A percentile compares a stretch with the other conserved stretches of the same genome.
Conservation (phyloP, 345 rosid genomes). For the Eutrema yunnanense region DNA sequence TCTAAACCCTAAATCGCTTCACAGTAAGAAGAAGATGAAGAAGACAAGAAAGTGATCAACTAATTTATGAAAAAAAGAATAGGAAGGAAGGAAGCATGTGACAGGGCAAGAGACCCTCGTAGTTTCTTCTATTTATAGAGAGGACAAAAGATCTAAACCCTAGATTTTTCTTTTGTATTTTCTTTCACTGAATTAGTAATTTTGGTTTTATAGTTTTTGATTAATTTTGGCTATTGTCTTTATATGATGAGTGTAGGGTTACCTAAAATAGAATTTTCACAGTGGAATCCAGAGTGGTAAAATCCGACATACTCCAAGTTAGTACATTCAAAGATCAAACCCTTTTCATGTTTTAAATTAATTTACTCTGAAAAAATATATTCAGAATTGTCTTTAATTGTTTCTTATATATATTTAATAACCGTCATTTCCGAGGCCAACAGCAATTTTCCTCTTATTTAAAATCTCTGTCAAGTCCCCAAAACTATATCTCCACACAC, state of each 20-base stretch:
- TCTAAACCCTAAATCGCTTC: constrained; percentile 35
- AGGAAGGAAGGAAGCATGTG: constrained; percentile 2
- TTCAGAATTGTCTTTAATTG: not conserved
- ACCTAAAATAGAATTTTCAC: constrained; percentile 19
- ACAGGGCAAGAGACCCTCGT: not conserved
- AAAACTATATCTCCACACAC: not conserved
- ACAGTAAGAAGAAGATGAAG: not conserved
- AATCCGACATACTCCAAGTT: constrained; percentile 27
- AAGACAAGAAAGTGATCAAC: not conserved
- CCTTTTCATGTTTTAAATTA: constrained; percentile 9
- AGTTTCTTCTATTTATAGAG: constrained; percentile 28
- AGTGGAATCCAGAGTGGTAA: constrained; percentile 19
- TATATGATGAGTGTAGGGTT: constrained; percentile 16
- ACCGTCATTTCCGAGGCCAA: constrained; percentile 40
- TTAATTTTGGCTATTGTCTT: constrained; percentile 21
- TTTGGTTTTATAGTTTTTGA: constrained; percentile 6
- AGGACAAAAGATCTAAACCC: constrained; percentile 18
- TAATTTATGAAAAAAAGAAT: not conserved
- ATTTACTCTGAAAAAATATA: not conserved
- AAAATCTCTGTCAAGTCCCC: constrained; percentile 21
- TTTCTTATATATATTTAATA: constrained; percentile 3
- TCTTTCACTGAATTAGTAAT: constrained; percentile 22
- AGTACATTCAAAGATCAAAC: constrained; percentile 24
- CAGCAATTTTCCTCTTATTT: constrained; percentile 17
- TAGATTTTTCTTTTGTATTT: constrained; percentile 20